These are phyloP conservation scores for Gilbertella persicaria DNA, from an alignment of 371 early-diverging fungal species.

Conservation along the genomic window DNA sequence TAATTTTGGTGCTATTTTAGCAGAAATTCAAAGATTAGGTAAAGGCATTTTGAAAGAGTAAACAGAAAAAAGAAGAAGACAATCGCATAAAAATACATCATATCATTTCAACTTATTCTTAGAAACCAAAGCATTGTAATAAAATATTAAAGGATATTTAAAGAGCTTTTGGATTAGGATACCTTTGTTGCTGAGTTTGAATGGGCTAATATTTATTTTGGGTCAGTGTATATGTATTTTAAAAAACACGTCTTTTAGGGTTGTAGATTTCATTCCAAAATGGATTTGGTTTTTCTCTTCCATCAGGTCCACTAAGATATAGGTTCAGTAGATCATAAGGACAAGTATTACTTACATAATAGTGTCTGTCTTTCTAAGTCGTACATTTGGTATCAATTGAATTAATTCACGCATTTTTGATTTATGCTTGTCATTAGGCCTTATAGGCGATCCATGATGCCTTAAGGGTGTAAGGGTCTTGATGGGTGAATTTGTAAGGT, in stretches of 20 bases:
- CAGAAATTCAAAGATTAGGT: slow-evolving; percentile 61
- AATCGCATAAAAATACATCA: background rate
- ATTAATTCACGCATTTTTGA: slow-evolving; percentile 22
- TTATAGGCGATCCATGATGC: too few species aligned
- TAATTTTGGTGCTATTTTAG: slow-evolving; percentile 67
- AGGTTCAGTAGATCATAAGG: background rate
- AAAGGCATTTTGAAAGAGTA: slow-evolving; percentile 7
- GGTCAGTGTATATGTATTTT: background rate
- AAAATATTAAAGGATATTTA: too few species aligned
- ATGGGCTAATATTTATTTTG: too few species aligned
- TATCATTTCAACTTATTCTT: too few species aligned
- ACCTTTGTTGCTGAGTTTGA: too few species aligned
- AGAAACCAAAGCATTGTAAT: too few species aligned
- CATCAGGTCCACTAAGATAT: slow-evolving; percentile 14
- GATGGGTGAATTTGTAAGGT: background rate
- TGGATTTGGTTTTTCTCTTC: slow-evolving; percentile 13
- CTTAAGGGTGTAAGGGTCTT: background rate
- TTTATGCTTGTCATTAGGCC: slow-evolving; percentile 19
- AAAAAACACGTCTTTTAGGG: slow-evolving; percentile 1
- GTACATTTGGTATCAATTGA: slow-evolving; percentile 8
- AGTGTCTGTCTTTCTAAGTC: slow-evolving; percentile 16
- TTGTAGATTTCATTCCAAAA: slow-evolving; percentile 23
- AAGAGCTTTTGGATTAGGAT: too few species aligned
- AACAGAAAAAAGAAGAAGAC: background rate
- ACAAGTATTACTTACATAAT: slow-evolving; percentile 15